These are phyloP conservation scores for Datisca glomerata DNA, from an alignment of 306 rosid genomes.

Conservation along the genomic window DNA sequence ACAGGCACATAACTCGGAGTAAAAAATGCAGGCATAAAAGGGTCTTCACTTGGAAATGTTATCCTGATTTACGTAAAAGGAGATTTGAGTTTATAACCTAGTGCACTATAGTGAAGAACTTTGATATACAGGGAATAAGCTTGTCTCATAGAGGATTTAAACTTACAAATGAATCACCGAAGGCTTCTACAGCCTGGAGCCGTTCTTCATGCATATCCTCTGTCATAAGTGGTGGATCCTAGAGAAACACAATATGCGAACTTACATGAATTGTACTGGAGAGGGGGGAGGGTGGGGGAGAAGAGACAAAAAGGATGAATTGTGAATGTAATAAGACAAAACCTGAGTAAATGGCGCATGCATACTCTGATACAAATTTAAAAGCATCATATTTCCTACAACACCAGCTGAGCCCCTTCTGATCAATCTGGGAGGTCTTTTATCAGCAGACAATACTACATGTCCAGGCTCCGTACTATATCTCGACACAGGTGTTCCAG, in stretches of 20 bases:
- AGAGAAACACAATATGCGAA: conserved; percentile 10
- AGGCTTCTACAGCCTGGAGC: conserved; percentile 83
- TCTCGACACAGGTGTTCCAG: conserved; percentile 18
- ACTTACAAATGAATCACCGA: conserved; percentile 85
- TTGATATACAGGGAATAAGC: too few relatives aligned
- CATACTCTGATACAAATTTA: conserved; percentile 71
- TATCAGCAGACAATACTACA: conserved; percentile 21
- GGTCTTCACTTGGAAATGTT: too few relatives aligned
- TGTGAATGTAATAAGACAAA: conserved; percentile 6
- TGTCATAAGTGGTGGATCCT: conserved; percentile 93
- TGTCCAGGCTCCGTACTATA: conserved; percentile 33
- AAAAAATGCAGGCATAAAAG: background rate
- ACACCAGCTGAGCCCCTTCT: conserved; percentile 81
- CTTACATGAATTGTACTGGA: too few relatives aligned
- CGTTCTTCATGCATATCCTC: conserved; percentile 99
- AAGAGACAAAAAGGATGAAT: background rate
- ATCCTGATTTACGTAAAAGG: too few relatives aligned
- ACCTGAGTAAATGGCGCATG: conserved; percentile 95
- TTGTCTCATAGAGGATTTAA: too few relatives aligned
- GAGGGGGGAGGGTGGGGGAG: conserved; percentile 11
- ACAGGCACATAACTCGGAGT: background rate
- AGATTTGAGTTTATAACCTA: too few relatives aligned
- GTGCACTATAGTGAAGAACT: too few relatives aligned
- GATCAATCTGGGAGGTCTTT: conserved; percentile 30
- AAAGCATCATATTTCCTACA: conserved; percentile 65